phyloP scores from a whole-genome alignment of 1,284 basidiomycete species.

The Naganishia liquefaciens region DNA sequence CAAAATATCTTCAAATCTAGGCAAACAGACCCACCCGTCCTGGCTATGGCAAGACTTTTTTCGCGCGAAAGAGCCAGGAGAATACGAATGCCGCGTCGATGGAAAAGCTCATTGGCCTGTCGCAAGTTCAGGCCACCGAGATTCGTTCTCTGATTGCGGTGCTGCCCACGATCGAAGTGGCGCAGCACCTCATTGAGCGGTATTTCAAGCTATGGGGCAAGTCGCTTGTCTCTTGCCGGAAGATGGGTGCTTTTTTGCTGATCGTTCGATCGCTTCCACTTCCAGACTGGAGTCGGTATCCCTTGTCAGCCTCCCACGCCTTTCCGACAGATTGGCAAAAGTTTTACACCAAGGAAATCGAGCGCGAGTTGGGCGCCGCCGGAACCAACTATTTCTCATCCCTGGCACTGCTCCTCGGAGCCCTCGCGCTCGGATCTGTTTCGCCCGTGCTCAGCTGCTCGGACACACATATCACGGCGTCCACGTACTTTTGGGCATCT shows the following conservation, averaged over 20 bases:
- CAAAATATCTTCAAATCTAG: too few species aligned
- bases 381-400: constrained; percentile 29
- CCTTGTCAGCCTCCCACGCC: constrained; percentile 6
- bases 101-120: constrained; percentile 29
- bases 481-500: constrained; percentile 31
- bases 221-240: neutral
- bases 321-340: constrained; percentile 30
- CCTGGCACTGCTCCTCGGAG: constrained; percentile 26
- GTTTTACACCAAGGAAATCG: constrained; percentile 20
- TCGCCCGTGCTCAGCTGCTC: constrained; percentile 29
- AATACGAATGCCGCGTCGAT: constrained; percentile 23
- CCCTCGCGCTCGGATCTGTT: constrained; percentile 28
- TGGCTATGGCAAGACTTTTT: constrained; percentile 22
- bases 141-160: constrained; percentile 28
- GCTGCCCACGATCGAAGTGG: constrained; percentile 24
- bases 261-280: neutral
- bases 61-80: constrained; percentile 17
- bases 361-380: constrained; percentile 15
- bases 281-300: constrained; percentile 29
- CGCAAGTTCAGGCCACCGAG: constrained; percentile 29
- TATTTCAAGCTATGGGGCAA: constrained; percentile 30
- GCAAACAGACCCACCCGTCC: constrained; percentile 8
- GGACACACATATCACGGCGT: constrained; percentile 23
- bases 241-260: neutral
- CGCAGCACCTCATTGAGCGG: constrained; percentile 25